Evolutionary conservation across 148 eudicot genomes (phyloP).

Genomic region (Camellia sinensis): DNA sequence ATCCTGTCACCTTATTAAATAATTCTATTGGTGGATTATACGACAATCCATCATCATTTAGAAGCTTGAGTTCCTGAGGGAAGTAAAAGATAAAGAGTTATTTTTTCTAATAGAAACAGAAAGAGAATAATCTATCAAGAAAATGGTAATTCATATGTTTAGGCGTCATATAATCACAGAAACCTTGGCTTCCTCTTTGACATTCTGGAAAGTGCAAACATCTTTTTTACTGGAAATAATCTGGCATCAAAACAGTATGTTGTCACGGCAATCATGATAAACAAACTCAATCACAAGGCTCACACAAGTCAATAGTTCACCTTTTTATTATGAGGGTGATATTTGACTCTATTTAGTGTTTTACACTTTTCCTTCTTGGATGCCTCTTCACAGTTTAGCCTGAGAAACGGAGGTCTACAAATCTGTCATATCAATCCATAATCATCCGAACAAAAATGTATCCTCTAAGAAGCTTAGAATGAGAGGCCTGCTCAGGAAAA

Average conservation of each 20-base stretch:
- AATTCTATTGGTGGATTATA: constrained; percentile 49
- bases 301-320: constrained; percentile 19
- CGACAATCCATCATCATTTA: constrained; percentile 22
- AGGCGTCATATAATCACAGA: constrained; percentile 22
- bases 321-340: constrained; percentile 36
- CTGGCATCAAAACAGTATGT: constrained; percentile 23
- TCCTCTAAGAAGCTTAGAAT: neutral
- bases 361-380: constrained; percentile 27
- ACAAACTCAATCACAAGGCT: neutral
- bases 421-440: constrained; percentile 1
- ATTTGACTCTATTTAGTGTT: constrained; percentile 22
- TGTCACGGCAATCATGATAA: neutral
- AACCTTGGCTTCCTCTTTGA: constrained; percentile 21
- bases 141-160: neutral
- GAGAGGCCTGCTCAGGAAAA: constrained; percentile 2
- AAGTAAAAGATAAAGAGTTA: neutral
- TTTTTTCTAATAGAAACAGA: neutral
- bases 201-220: constrained; percentile 14
- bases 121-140: neutral
- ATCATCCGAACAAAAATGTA: neutral
- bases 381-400: constrained; percentile 34
- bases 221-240: constrained; percentile 26
- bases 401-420: constrained; percentile 15
- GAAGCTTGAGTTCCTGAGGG: constrained; percentile 44
- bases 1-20: constrained; percentile 49